These are phyloP conservation scores for Collybia sordida DNA, from an alignment of 768 basidiomycete species.

Conservation along the genomic window DNA sequence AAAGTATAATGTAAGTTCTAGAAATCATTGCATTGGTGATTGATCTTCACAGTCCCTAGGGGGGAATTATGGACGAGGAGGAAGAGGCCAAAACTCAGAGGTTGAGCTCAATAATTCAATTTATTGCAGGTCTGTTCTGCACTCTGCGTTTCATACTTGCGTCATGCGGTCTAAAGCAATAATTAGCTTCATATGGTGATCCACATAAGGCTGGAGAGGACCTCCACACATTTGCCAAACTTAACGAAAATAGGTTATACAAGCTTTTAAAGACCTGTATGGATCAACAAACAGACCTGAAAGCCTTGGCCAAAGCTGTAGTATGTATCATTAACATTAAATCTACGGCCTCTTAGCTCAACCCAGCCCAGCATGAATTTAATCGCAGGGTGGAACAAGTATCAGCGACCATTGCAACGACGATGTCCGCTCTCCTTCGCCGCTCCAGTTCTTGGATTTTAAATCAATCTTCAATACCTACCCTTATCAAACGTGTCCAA, in stretches of 20 bases:
- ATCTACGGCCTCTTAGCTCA: background rate
- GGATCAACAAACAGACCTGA: slow-evolving; percentile 84
- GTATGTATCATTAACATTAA: slow-evolving; percentile 37
- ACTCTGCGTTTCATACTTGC: background rate
- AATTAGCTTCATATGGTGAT: slow-evolving; percentile 60
- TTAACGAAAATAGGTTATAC: slow-evolving; percentile 85
- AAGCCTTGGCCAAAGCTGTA: slow-evolving; percentile 72
- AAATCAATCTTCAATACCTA: slow-evolving; percentile 85
- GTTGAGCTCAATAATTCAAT: slow-evolving; percentile 54
- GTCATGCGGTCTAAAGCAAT: slow-evolving; percentile 1
- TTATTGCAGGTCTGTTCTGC: slow-evolving; percentile 55
- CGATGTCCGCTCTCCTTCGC: slow-evolving; percentile 71
- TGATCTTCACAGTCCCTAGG: slow-evolving; percentile 44
- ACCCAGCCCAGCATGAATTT: slow-evolving; percentile 65
- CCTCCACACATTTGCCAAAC: slow-evolving; percentile 76
- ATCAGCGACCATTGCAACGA: slow-evolving; percentile 55
- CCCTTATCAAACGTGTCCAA: slow-evolving; percentile 68
- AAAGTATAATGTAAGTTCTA: slow-evolving; percentile 73
- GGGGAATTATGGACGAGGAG: slow-evolving; percentile 86
- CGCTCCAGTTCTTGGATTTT: slow-evolving; percentile 70
- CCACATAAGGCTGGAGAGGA: slow-evolving; percentile 76
- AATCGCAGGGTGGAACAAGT: slow-evolving; percentile 72
- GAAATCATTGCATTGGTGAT: background rate
- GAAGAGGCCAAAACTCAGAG: slow-evolving; percentile 60
- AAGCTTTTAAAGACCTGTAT: slow-evolving; percentile 79